phyloP scores from a whole-genome alignment of 2,329 filamentous ascomycete genomes.

The Trichoderma guizhouense region DNA sequence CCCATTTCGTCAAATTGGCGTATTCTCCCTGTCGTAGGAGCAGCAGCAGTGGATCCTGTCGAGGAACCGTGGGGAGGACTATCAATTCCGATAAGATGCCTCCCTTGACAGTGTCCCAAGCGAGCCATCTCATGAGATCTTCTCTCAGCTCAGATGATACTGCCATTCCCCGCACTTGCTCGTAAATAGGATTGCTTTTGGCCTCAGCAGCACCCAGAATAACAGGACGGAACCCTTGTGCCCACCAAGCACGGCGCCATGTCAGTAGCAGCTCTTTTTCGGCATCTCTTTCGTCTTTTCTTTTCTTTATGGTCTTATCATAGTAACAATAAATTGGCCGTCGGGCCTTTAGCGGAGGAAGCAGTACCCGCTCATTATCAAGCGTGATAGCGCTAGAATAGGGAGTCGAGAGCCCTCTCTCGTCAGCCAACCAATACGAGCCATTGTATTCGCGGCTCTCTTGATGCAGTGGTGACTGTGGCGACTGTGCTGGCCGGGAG shows the following conservation, averaged over 20 bases:
- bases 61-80: slow-evolving; percentile 78
- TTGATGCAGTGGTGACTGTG: slow-evolving; percentile 70
- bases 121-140: slow-evolving; percentile 81
- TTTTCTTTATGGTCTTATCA: slow-evolving; percentile 62
- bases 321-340: slow-evolving; percentile 89
- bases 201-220: slow-evolving; percentile 79
- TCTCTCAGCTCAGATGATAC: slow-evolving; percentile 60
- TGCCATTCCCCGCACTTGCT: slow-evolving; percentile 61
- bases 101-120: slow-evolving; percentile 87
- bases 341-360: slow-evolving; percentile 70
- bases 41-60: slow-evolving; percentile 67
- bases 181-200: slow-evolving; percentile 75
- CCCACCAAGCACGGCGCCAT: slow-evolving; percentile 95
- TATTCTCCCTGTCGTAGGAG: slow-evolving; percentile 75
- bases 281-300: slow-evolving; percentile 62
- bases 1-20: slow-evolving; percentile 69
- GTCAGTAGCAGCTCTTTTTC: slow-evolving; percentile 77
- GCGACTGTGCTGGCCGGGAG: slow-evolving; percentile 65
- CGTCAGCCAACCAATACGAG: slow-evolving; percentile 82
- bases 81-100: slow-evolving; percentile 77
- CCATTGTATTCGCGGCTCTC: slow-evolving; percentile 75
- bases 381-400: slow-evolving; percentile 79
- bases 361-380: slow-evolving; percentile 77
- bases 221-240: slow-evolving; percentile 82
- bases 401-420: slow-evolving; percentile 79